Base-by-base conservation (phyloP, 495 filamentous ascomycete species). In the Aspergillus wentii region DNA sequence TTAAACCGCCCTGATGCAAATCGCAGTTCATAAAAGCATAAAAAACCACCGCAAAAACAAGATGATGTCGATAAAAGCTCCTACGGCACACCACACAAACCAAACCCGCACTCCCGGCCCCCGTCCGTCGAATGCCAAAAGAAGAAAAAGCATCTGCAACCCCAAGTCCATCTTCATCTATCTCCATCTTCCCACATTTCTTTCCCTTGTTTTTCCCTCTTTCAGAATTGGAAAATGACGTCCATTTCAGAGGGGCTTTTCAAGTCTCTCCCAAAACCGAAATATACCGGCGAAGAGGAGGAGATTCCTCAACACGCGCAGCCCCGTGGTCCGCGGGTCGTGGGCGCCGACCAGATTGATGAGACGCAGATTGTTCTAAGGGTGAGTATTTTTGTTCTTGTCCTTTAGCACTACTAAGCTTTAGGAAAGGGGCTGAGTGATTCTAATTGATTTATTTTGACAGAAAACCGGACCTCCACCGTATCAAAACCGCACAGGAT, bases 351-450 rank as follows among this genome's bases (percentile, higher is more conserved):
- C 56, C 72, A 85, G 48, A 70, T 91, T 41, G 83, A 94, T 57
- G 81, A 90, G 51, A 82, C 79, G n/a, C 89, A 95, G 61, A 71
- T 97, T 41, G 83, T 95, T 11, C 57, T 94, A 33, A 86, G 83
- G 73, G 83, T 87, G 27, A 50, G 72, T 63, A 35, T n/a, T 13
- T 5, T 19, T 27, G 9, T 21, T 29, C 26, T 5, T n/a, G n/a
- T n/a, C n/a, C n/a, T n/a, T n/a, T n/a, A n/a, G n/a, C n/a, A n/a
- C n/a, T n/a, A n/a, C n/a, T n/a, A n/a, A n/a, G n/a, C n/a, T n/a
- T n/a, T n/a, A n/a, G n/a, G n/a, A n/a, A n/a, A n/a, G n/a, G n/a
- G n/a, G n/a, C n/a, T n/a, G n/a, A n/a, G n/a, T n/a, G n/a, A n/a
- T n/a, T n/a, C n/a, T n/a, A n/a, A n/a, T n/a, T n/a, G n/a, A n/a